phyloP scores from a whole-genome alignment of 2,329 filamentous ascomycete genomes.

The Aspergillus melleus region DNA sequence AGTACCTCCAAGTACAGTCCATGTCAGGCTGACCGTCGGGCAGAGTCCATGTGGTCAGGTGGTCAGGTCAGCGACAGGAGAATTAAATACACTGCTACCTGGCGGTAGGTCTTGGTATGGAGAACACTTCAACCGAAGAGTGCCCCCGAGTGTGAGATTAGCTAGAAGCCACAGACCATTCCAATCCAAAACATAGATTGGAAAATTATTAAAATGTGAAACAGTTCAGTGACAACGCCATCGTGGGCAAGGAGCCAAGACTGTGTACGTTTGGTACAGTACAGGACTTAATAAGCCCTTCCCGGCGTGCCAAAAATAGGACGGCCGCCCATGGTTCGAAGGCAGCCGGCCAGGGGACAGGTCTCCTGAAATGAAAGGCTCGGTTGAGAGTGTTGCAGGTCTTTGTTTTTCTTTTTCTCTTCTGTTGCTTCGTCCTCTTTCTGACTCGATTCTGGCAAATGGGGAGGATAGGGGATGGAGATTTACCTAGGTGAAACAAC shows the following conservation, averaged over 20 bases:
- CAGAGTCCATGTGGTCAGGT: too few species aligned
- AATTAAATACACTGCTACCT: too few species aligned
- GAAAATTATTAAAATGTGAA: constrained; percentile 1
- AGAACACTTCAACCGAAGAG: not conserved
- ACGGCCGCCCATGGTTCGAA: constrained; percentile 6
- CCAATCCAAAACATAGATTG: not conserved
- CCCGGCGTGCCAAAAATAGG: constrained; percentile 14
- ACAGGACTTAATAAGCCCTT: not conserved
- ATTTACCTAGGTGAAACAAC: not conserved
- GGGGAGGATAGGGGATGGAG: not conserved
- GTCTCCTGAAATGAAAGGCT: not conserved
- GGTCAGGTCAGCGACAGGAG: too few species aligned
- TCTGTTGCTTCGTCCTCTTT: not conserved
- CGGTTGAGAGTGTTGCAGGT: not conserved
- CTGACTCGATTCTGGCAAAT: not conserved
- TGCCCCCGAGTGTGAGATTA: not conserved
- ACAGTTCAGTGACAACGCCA: not conserved
- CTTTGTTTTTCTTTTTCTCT: not conserved
- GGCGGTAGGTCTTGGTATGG: too few species aligned
- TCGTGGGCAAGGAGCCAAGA: constrained; percentile 1
- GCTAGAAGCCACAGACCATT: not conserved
- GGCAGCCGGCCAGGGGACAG: not conserved
- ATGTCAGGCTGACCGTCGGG: too few species aligned
- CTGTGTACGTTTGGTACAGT: constrained; percentile 3
- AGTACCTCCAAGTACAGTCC: too few species aligned